phyloP scores from a whole-genome alignment of 2,329 filamentous ascomycete species.

The Aspergillus ruber region DNA sequence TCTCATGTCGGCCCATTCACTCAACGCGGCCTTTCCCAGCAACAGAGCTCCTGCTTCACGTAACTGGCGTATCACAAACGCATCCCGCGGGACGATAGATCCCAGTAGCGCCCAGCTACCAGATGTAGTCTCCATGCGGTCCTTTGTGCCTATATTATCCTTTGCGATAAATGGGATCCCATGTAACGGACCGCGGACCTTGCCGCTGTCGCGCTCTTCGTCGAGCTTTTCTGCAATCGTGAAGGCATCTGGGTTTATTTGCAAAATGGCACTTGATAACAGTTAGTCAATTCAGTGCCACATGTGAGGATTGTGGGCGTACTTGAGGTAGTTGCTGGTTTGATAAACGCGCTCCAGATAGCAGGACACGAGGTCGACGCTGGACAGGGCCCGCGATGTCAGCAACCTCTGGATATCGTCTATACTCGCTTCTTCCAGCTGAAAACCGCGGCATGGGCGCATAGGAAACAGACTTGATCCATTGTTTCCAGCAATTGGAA shows the following conservation, averaged over 20 bases:
- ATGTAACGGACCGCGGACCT: constrained; percentile 60
- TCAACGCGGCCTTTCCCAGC: constrained; percentile 63
- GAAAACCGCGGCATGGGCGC: constrained; percentile 54
- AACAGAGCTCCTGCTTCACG: constrained; percentile 62
- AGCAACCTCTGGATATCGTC: constrained; percentile 59
- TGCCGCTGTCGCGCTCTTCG: constrained; percentile 51
- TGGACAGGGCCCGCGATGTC: constrained; percentile 49
- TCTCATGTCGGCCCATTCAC: constrained; percentile 70
- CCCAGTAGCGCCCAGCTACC: constrained; percentile 63
- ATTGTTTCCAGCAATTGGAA: constrained; percentile 30
- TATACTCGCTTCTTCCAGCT: constrained; percentile 63
- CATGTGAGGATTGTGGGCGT: constrained; percentile 6
- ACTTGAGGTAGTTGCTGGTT: constrained; percentile 61
- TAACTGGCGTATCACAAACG: constrained; percentile 55
- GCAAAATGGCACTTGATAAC: constrained; percentile 42
- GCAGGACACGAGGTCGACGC: constrained; percentile 54
- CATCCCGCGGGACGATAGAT: constrained; percentile 61
- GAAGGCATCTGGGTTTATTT: constrained; percentile 63
- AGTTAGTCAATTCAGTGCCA: neutral
- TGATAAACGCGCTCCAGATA: constrained; percentile 57
- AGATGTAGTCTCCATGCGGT: constrained; percentile 67
- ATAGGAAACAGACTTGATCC: constrained; percentile 52
- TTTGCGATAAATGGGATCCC: constrained; percentile 72
- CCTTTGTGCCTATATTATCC: constrained; percentile 60
- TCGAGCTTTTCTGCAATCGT: constrained; percentile 57